These are phyloP conservation scores for Botrytis pseudocinerea DNA, from an alignment of 2,329 filamentous ascomycete genomes.

Conservation along the genomic window DNA sequence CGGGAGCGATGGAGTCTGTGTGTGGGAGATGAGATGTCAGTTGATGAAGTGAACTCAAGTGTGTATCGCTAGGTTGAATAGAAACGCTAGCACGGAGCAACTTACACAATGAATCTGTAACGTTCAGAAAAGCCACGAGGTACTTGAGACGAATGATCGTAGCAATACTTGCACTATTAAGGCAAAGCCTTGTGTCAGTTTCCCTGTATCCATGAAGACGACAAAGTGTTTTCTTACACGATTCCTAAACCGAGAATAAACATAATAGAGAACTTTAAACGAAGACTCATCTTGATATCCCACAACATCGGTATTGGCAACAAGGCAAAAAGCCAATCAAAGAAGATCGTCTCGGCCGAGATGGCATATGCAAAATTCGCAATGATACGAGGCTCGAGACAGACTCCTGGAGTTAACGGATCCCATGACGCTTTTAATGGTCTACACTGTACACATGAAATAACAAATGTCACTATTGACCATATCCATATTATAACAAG, in stretches of 20 bases:
- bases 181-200: neutral
- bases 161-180: conserved; percentile 14
- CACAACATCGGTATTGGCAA: conserved; percentile 20
- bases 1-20: neutral
- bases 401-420: neutral
- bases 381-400: neutral
- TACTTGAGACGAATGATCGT: conserved; percentile 16
- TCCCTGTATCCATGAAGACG: neutral
- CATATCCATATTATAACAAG: neutral
- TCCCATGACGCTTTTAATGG: conserved; percentile 5
- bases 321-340: conserved; percentile 20
- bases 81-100: neutral
- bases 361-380: conserved; percentile 10
- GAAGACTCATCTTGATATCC: conserved; percentile 9
- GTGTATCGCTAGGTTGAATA: no score
- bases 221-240: neutral
- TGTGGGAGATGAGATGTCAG: neutral
- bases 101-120: conserved; percentile 15
- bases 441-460: conserved; percentile 4
- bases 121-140: neutral
- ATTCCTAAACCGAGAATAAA: conserved; percentile 8
- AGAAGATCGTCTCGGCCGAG: conserved; percentile 20
- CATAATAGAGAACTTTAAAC: neutral
- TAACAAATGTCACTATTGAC: conserved; percentile 2
- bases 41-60: neutral